Conservation (phyloP, 148 eudicot genomes). For the Nepenthes gracilis region DNA sequence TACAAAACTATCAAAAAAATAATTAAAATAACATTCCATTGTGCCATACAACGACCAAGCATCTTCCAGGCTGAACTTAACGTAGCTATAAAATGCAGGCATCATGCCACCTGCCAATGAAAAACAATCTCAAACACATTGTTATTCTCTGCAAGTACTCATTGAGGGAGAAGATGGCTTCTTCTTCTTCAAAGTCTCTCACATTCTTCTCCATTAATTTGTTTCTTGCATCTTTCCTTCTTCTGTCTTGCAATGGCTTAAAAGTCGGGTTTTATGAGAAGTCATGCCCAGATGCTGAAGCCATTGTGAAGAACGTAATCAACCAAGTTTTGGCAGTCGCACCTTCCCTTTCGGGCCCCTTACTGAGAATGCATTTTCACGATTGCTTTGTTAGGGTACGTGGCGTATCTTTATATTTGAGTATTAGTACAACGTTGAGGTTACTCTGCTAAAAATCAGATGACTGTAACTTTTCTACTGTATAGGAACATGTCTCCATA, state of each 20-base stretch:
- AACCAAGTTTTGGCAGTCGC: background rate
- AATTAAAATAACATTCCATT: too few relatives aligned
- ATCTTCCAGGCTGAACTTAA: too few relatives aligned
- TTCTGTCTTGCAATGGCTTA: background rate
- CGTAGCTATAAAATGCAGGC: background rate
- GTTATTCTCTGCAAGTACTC: too few relatives aligned
- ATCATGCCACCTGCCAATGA: too few relatives aligned
- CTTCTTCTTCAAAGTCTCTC: background rate
- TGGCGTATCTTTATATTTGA: background rate
- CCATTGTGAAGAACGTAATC: conserved; percentile 4
- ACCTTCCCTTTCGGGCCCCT: conserved; percentile 12
- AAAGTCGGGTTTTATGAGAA: conserved; percentile 8
- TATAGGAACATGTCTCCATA: background rate
- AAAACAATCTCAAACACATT: too few relatives aligned
- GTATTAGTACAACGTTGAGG: background rate
- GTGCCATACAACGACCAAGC: too few relatives aligned
- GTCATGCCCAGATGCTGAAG: conserved; percentile 16
- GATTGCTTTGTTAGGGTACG: conserved; percentile 14
- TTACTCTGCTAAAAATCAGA: background rate
- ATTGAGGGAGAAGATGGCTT: background rate
- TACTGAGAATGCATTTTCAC: conserved; percentile 19
- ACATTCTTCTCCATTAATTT: background rate
- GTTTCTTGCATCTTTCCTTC: background rate
- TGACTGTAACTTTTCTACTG: background rate
- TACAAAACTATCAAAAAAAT: too few relatives aligned